Conservation (phyloP, 2,329 filamentous ascomycete species). For the Exophiala xenobiotica region DNA sequence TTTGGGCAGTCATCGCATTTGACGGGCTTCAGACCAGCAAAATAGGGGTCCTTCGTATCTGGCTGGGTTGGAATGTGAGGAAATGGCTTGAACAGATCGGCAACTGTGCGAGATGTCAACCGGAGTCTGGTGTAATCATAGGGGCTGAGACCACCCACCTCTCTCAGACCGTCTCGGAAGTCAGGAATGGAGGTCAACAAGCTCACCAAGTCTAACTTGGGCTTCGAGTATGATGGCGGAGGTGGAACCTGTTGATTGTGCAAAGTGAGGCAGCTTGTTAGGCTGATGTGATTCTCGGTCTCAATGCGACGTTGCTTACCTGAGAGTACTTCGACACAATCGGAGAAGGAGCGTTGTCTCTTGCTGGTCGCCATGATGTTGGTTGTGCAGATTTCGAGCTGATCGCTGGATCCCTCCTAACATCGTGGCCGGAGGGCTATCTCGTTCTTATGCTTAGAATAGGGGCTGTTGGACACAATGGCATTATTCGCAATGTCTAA, state of each 20-base stretch:
- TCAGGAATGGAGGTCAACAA: conserved; percentile 3
- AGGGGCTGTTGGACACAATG: too few relatives aligned
- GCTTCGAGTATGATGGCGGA: background rate
- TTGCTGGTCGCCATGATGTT: conserved; percentile 5
- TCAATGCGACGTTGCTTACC: conserved; percentile 7
- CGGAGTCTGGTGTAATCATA: conserved; percentile 12
- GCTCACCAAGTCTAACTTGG: conserved; percentile 5
- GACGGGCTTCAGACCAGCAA: conserved; percentile 5
- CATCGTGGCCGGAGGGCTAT: too few relatives aligned
- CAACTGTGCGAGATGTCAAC: conserved; percentile 11
- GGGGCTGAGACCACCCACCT: conserved; percentile 3
- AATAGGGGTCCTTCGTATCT: conserved; percentile 13
- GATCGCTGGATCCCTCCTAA: too few relatives aligned
- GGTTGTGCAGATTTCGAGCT: background rate
- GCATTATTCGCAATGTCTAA: too few relatives aligned
- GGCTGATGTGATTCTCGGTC: background rate
- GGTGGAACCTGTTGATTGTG: background rate
- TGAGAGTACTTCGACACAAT: conserved; percentile 1
- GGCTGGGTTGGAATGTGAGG: conserved; percentile 2
- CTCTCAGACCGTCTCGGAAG: conserved; percentile 12
- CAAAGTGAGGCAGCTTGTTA: background rate
- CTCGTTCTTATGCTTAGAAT: too few relatives aligned
- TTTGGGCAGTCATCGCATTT: conserved; percentile 8
- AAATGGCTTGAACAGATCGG: conserved; percentile 9
- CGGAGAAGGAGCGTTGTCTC: background rate